These are phyloP conservation scores for Shiraia bambusicola DNA, from an alignment of 2,329 filamentous ascomycete genomes.

Conservation along the genomic window DNA sequence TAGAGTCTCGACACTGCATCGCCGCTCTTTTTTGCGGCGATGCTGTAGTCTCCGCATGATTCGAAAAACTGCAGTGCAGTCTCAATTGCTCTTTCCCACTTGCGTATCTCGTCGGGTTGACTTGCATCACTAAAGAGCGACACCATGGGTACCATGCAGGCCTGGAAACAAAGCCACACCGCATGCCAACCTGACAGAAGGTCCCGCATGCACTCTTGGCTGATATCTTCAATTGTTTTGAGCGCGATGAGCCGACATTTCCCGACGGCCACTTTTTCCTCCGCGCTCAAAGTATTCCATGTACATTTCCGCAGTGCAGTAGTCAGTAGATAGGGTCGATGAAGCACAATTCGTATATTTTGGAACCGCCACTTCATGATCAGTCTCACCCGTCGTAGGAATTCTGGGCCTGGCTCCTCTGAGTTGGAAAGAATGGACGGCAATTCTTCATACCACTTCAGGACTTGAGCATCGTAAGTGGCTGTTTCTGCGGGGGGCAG, in stretches of 20 bases:
- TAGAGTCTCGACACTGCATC: conserved; percentile 48
- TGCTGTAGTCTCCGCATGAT: conserved; percentile 47
- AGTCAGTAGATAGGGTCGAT: conserved; percentile 69
- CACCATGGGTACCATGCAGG: conserved; percentile 75
- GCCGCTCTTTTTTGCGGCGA: conserved; percentile 47
- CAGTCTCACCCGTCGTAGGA: conserved; percentile 67
- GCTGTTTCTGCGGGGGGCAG: conserved; percentile 67
- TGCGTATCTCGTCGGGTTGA: conserved; percentile 43
- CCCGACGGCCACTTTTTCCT: conserved; percentile 68
- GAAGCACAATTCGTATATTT: conserved; percentile 74
- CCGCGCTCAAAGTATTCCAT: conserved; percentile 55
- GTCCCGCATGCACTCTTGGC: conserved; percentile 68
- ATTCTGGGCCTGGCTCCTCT: conserved; percentile 67
- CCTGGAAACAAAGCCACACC: conserved; percentile 80
- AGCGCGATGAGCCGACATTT: conserved; percentile 70
- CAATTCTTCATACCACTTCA: conserved; percentile 71
- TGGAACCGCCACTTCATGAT: conserved; percentile 84
- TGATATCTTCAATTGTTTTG: conserved; percentile 71
- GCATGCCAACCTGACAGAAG: conserved; percentile 80
- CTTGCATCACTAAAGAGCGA: conserved; percentile 68
- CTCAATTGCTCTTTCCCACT: conserved; percentile 47
- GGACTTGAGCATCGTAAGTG: conserved; percentile 66
- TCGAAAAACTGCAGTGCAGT: conserved; percentile 48
- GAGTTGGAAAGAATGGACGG: conserved; percentile 52
- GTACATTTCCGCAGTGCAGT: conserved; percentile 58